Conservation (phyloP, 2,329 filamentous ascomycete species). For the Curvularia verruculosa region DNA sequence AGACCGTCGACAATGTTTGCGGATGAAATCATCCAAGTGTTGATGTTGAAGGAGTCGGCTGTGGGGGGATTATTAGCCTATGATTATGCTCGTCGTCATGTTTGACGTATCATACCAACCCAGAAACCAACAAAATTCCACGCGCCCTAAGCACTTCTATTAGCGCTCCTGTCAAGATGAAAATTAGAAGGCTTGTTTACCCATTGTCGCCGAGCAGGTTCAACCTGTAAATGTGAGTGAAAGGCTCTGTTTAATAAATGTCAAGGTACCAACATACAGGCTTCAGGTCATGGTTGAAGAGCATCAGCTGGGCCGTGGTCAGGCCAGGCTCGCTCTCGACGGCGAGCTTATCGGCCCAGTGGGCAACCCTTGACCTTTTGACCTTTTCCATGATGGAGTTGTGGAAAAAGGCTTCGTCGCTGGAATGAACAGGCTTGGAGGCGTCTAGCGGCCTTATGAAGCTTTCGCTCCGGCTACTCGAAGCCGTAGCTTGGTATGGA, state of each 20-base stretch:
- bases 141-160: too few relatives aligned
- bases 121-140: constrained; percentile 92
- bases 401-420: constrained; percentile 20
- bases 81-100: background rate
- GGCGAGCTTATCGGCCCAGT: constrained; percentile 64
- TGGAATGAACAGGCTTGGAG: constrained; percentile 22
- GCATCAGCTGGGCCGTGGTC: constrained; percentile 79
- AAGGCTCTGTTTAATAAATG: background rate
- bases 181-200: too few relatives aligned
- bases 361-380: constrained; percentile 46
- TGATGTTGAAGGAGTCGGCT: constrained; percentile 59
- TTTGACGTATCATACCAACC: constrained; percentile 62
- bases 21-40: constrained; percentile 92
- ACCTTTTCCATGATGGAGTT: constrained; percentile 51
- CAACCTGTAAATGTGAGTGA: constrained; percentile 58
- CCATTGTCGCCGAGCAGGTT: constrained; percentile 81
- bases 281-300: constrained; percentile 83
- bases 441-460: constrained; percentile 32
- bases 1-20: constrained; percentile 78
- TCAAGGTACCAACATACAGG: constrained; percentile 38
- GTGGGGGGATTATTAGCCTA: constrained; percentile 20
- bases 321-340: constrained; percentile 79
- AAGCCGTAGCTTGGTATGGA: constrained; percentile 27
- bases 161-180: too few relatives aligned
- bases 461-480: constrained; percentile 25